These are phyloP conservation scores for Penicillium chermesinum DNA, from an alignment of 495 filamentous ascomycete species.

Conservation along the genomic window DNA sequence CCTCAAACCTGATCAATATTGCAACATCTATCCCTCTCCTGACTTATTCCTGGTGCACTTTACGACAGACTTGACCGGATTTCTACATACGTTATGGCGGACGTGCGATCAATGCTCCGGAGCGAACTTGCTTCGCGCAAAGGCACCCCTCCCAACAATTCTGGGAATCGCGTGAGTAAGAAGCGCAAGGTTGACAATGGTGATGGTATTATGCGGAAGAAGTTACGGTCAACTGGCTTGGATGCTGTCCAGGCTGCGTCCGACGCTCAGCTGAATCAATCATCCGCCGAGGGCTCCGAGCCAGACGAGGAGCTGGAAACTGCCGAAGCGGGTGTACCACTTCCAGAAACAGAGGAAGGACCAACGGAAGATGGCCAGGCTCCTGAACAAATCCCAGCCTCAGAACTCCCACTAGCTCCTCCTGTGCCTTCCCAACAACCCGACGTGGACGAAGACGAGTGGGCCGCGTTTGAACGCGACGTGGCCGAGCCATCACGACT, in stretches of 20 bases:
- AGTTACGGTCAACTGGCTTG: constrained; percentile 34
- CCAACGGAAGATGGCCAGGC: constrained; percentile 15
- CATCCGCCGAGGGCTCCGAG: constrained; percentile 19
- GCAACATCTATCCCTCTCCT: neutral
- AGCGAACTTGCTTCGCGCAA: constrained; percentile 74
- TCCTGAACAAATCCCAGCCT: constrained; percentile 8
- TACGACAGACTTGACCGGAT: neutral
- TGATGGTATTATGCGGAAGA: constrained; percentile 45
- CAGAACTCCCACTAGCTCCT: constrained; percentile 14
- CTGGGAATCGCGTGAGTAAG: constrained; percentile 43
- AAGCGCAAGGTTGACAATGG: constrained; percentile 54
- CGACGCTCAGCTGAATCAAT: constrained; percentile 13
- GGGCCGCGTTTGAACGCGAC: constrained; percentile 89
- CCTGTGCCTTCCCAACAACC: constrained; percentile 9
- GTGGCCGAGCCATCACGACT: constrained; percentile 53
- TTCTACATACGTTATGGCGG: constrained; percentile 55
- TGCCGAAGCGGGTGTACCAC: constrained; percentile 25
- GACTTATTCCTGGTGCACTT: too few species aligned
- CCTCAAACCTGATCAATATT: neutral
- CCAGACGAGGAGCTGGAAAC: constrained; percentile 25
- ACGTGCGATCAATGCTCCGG: constrained; percentile 76
- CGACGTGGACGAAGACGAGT: constrained; percentile 72
- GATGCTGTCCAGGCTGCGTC: constrained; percentile 23
- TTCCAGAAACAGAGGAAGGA: too few species aligned
- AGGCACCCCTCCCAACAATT: constrained; percentile 46